These are phyloP conservation scores for Tolypocladium tropicale DNA, from an alignment of 2,329 filamentous ascomycete species.

Conservation along the genomic window DNA sequence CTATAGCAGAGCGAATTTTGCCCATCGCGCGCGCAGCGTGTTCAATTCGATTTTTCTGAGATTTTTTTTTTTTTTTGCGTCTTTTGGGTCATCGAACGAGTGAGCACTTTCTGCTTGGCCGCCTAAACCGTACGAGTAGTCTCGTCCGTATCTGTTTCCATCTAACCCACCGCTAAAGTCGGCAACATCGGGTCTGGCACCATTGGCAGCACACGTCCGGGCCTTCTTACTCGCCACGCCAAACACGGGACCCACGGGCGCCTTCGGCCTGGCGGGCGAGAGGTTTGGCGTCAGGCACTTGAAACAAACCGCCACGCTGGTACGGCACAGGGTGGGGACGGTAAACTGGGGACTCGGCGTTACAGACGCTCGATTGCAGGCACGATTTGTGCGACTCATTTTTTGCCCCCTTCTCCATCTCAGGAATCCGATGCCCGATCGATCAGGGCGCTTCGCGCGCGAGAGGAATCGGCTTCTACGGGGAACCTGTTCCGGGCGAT, in stretches of 20 bases:
- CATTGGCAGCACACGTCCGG: too few relatives aligned
- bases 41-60: too few relatives aligned
- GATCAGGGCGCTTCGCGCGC: neutral
- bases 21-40: too few relatives aligned
- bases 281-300: neutral
- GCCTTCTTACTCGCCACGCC: neutral
- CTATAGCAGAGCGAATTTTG: too few relatives aligned
- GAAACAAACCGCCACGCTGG: neutral
- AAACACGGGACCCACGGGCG: neutral
- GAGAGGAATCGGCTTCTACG: neutral
- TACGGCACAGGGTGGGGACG: neutral
- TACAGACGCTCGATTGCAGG: neutral
- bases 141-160: too few relatives aligned
- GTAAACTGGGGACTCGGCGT: neutral
- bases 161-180: neutral
- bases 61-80: too few relatives aligned
- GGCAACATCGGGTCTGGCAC: neutral
- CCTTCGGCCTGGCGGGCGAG: neutral
- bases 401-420: too few relatives aligned
- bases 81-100: too few relatives aligned
- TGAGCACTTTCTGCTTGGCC: too few relatives aligned
- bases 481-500: neutral
- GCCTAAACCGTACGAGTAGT: neutral
- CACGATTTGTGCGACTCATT: neutral
- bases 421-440: too few relatives aligned